A percentile compares a stretch with the other conserved stretches of the same genome.
Conservation (phyloP, 352 stramenopile species). For the Peronospora tabacina region DNA sequence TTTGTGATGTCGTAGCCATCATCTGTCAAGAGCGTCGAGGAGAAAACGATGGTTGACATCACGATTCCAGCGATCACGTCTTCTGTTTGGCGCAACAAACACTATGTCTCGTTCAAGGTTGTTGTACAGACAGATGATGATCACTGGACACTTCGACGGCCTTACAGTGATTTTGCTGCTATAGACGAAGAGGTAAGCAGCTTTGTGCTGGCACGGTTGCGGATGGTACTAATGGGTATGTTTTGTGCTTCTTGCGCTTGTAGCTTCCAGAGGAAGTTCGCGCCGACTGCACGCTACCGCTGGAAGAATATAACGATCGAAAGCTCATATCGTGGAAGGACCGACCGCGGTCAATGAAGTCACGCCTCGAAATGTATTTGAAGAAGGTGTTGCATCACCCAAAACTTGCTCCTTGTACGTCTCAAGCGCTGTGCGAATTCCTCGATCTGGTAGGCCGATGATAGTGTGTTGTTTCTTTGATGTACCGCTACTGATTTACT, state of each 20-base stretch:
- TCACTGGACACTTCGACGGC: slow-evolving; percentile 50
- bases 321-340: slow-evolving; percentile 57
- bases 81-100: slow-evolving; percentile 62
- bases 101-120: slow-evolving; percentile 72
- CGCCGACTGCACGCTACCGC: slow-evolving; percentile 37
- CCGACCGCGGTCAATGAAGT: slow-evolving; percentile 50
- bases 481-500: background rate
- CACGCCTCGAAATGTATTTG: slow-evolving; percentile 56
- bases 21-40: slow-evolving; percentile 16
- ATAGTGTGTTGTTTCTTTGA: background rate
- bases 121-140: slow-evolving; percentile 65
- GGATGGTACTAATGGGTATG: background rate
- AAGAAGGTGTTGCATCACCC: slow-evolving; percentile 44
- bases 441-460: slow-evolving; percentile 45
- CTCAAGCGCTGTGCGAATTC: slow-evolving; percentile 62
- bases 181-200: slow-evolving; percentile 43
- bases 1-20: slow-evolving; percentile 12
- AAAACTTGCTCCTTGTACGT: slow-evolving; percentile 43
- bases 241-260: background rate
- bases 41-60: slow-evolving; percentile 34
- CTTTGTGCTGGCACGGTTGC: background rate
- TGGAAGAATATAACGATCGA: slow-evolving; percentile 33
- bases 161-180: slow-evolving; percentile 57
- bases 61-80: slow-evolving; percentile 62
- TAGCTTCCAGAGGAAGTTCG: slow-evolving; percentile 44